phyloP scores from a whole-genome alignment of 2,329 filamentous ascomycete species.

The Ophiocordyceps robertsii region DNA sequence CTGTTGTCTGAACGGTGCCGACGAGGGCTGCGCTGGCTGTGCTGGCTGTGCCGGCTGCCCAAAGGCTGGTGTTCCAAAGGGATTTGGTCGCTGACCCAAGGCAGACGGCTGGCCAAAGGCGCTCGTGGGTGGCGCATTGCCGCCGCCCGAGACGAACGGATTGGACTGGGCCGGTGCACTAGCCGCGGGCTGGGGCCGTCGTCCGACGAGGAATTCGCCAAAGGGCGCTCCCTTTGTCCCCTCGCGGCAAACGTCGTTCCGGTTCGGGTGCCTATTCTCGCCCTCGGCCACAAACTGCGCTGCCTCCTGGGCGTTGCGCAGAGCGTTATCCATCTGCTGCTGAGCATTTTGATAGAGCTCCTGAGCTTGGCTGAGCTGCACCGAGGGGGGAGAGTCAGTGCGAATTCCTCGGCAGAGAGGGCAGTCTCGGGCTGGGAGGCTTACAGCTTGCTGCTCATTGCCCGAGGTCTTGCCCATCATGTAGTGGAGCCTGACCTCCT shows the following conservation, averaged over 20 bases:
- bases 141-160: constrained; percentile 24
- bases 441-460: constrained; percentile 40
- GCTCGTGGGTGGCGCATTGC: constrained; percentile 10
- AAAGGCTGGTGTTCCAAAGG: constrained; percentile 20
- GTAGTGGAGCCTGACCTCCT: constrained; percentile 75
- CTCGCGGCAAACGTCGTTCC: constrained; percentile 47
- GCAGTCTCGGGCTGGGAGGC: constrained; percentile 4
- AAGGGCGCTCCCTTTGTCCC: constrained; percentile 28
- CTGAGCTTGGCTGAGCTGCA: constrained; percentile 45
- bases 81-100: constrained; percentile 17
- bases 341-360: constrained; percentile 50
- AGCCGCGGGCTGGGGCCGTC: constrained; percentile 12
- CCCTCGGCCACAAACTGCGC: constrained; percentile 54
- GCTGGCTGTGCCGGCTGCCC: constrained; percentile 18
- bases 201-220: constrained; percentile 30
- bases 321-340: constrained; percentile 57
- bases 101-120: constrained; percentile 26
- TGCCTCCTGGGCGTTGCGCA: constrained; percentile 59
- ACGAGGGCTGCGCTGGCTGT: constrained; percentile 20
- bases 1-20: constrained; percentile 26
- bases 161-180: constrained; percentile 18
- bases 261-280: constrained; percentile 61
- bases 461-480: constrained; percentile 44
- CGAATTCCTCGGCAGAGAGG: not conserved
- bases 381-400: not conserved